Evolutionary conservation across 2,329 filamentous ascomycete genomes (phyloP), one percentile per base, ranked within the genome.

Genomic region (Aspergillus texensis): DNA sequence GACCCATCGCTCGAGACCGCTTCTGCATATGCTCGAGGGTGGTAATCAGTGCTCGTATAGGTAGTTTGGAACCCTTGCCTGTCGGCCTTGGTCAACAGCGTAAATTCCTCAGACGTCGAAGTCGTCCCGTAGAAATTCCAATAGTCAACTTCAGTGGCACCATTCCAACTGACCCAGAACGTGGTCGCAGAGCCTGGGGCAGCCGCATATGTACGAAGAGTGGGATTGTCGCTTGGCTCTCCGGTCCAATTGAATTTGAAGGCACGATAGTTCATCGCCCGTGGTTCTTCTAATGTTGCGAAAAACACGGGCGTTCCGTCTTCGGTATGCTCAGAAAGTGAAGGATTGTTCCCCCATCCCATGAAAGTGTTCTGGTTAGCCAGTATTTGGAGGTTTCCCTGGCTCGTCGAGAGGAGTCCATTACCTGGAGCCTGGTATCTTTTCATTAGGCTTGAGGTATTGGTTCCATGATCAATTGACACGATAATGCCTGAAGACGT

Each of bases 221-320:
- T 77, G 1, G 79, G 79, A 12, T 74, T 73, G 45, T 79, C 78
- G 19, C 73, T 76, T 5, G 79, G 79, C 32, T 74, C 70, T 2
- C 75, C 77, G 6, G 78, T 74, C 79, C 79, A 81, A 36, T 77
- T 70, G 64, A 78, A 80, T 61, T 80, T 80, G 67, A 75, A 71
- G 1, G 76, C 77, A 0, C 79, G 78, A 61, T 80, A 80, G 65
- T 78, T 80, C 79, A 79, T 80, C 55, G 76, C 72, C 8, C 66
- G 65, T 4, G 69, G 68, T 34, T 71, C 68, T 39, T 73, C 74
- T 52, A 81, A 71, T 21, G 68, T 68, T 1, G 73, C 78, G 72
- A 77, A 79, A 53, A 78, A 73, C 2, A 80, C 62, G 2, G 79
- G 61, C 24, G 76, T 75, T 11, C 77, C 79, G 10, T 76, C 70